Evolutionary conservation across 768 basidiomycete genomes (phyloP), one percentile per base, ranked within the genome.

Genomic region (Leucosporidium creatinivorum): DNA sequence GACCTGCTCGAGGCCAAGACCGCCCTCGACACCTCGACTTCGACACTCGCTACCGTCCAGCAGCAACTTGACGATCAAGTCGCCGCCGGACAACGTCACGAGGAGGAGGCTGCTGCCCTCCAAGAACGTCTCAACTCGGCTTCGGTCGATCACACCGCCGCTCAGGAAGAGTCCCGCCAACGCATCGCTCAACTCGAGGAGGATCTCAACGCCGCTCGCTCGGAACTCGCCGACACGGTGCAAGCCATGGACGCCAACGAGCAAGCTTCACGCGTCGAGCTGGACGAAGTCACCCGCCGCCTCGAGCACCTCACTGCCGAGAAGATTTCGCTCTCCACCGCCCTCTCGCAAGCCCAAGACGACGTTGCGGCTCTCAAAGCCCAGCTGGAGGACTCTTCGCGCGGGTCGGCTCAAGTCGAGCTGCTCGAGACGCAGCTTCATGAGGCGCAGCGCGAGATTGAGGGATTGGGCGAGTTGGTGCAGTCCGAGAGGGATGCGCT

Each of bases 101-200:
- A 64, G 49, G 25, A 9, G 5, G 19, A 64, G 25, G 21, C 58
- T 28, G 9, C 33, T 26, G 26, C 52, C 8, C 50, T 69, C 47
- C 30, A 49, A 7, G 28, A 30, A 3, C 57, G 51, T 15, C 48
- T 66, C 1, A 8, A 50, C 21, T 28, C 61, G 0, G 52, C 61
- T 21, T 28, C 52, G n/a, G 31, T n/a, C 23, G 61, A 66, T 19
- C 57, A 66, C 12, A 23, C 51, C 17, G 25, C 60, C 0, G 58
- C 64, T 25, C 58, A 66, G 51, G 54, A 56, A 18, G 30, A n/a
- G 17, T 57, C 61, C 5, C 63, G 62, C 44, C 49, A 48, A 17
- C 68, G 64, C 10, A n/a, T 65, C 26, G n/a, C 39, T 2, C 23
- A 62, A 26, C 49, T 69, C 49, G 63, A 69, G 55, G 68, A 69